phyloP scores from a whole-genome alignment of 805 yeast species.

The Jamesozyma gamospora region DNA sequence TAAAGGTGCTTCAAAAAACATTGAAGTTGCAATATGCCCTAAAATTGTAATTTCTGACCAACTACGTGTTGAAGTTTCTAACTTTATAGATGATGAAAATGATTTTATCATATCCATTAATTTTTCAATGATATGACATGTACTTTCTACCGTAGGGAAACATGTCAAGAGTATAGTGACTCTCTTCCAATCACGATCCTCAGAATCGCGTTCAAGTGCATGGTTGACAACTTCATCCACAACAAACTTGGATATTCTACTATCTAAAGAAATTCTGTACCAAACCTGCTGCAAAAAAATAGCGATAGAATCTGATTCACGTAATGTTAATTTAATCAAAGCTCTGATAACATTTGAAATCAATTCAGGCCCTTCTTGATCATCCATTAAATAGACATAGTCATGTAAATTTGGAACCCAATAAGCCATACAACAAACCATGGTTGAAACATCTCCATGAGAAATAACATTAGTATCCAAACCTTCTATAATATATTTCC shows the following conservation, averaged over 20 bases:
- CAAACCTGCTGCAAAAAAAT: conserved; percentile 53
- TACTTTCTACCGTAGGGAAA: conserved; percentile 56
- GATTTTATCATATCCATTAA: conserved; percentile 44
- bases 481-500: conserved; percentile 19
- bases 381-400: conserved; percentile 42
- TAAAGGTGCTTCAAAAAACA: conserved; percentile 58
- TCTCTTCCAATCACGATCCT: conserved; percentile 54
- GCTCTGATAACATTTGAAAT: conserved; percentile 50
- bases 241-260: conserved; percentile 42
- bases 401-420: conserved; percentile 61
- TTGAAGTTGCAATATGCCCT: conserved; percentile 47
- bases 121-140: conserved; percentile 50
- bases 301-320: conserved; percentile 37
- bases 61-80: conserved; percentile 35
- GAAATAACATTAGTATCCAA: conserved; percentile 12
- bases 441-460: conserved; percentile 9
- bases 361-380: conserved; percentile 45
- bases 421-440: conserved; percentile 36
- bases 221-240: conserved; percentile 64
- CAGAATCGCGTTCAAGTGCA: conserved; percentile 63
- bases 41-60: conserved; percentile 65
- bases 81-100: conserved; percentile 33
- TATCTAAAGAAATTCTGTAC: conserved; percentile 55
- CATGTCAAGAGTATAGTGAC: conserved; percentile 49
- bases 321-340: conserved; percentile 46